Evolutionary conservation across 768 basidiomycete species (phyloP).

Genomic region (Megacollybia marginata): DNA sequence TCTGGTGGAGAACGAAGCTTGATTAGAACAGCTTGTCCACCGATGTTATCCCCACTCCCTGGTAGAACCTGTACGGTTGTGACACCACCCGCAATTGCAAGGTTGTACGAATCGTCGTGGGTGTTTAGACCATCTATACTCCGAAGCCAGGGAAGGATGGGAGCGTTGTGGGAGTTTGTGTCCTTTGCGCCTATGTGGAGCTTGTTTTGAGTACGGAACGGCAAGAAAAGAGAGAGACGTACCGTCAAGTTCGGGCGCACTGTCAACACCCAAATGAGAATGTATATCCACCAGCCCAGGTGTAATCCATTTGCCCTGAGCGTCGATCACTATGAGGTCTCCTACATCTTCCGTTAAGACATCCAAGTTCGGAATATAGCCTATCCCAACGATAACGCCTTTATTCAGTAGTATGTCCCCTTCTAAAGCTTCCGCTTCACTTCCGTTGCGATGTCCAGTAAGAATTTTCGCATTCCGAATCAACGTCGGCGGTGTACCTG

Average conservation of each 20-base stretch:
- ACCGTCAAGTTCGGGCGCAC: slow-evolving; percentile 27
- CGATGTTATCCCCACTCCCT: slow-evolving; percentile 60
- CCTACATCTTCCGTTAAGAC: slow-evolving; percentile 2
- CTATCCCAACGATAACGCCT: slow-evolving; percentile 34
- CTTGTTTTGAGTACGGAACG: slow-evolving; percentile 20
- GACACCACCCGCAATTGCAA: too few relatives aligned
- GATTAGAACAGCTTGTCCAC: slow-evolving; percentile 82
- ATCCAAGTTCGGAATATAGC: slow-evolving; percentile 15
- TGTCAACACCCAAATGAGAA: slow-evolving; percentile 41
- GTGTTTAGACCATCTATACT: slow-evolving; percentile 71
- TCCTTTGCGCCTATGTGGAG: too few relatives aligned
- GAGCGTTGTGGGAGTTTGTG: too few relatives aligned
- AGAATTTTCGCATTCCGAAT: slow-evolving; percentile 77
- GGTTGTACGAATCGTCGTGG: slow-evolving; percentile 60
- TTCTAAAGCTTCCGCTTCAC: slow-evolving; percentile 30
- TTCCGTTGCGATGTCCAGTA: slow-evolving; percentile 73
- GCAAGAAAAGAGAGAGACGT: slow-evolving; percentile 25
- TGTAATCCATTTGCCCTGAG: slow-evolving; percentile 49
- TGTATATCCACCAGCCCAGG: slow-evolving; percentile 43
- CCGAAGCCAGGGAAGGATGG: too few relatives aligned
- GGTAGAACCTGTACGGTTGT: too few relatives aligned
- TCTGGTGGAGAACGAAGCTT: too few relatives aligned
- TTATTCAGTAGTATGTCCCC: slow-evolving; percentile 42
- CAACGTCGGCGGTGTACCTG: slow-evolving; percentile 54
- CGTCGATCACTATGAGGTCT: slow-evolving; percentile 33